Conservation (phyloP, 2,329 filamentous ascomycete species). For the Diaporthe destruens region DNA sequence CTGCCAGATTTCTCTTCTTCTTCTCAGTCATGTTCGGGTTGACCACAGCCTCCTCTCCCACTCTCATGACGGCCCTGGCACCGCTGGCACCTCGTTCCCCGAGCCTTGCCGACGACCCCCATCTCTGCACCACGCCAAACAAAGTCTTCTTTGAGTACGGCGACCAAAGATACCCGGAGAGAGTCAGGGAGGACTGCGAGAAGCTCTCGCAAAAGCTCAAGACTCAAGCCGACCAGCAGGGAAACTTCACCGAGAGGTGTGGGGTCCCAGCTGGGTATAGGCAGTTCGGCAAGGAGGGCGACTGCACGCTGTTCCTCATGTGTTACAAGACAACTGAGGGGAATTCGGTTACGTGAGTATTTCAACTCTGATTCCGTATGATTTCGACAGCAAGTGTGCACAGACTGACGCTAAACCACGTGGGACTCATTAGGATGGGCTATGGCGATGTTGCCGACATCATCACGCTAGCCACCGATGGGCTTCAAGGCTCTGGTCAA, state of each 20-base stretch:
- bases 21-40: neutral
- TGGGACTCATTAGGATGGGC: neutral
- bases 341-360: neutral
- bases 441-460: neutral
- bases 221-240: neutral
- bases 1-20: neutral
- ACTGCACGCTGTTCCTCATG: neutral
- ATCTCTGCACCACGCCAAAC: neutral
- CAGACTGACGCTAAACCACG: neutral
- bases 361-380: too few relatives aligned
- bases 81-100: neutral
- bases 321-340: neutral
- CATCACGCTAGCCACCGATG: neutral
- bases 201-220: neutral
- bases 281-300: neutral
- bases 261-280: too few relatives aligned
- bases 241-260: neutral
- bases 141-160: neutral
- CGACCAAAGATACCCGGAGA: neutral
- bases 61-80: too few relatives aligned
- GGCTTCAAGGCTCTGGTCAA: rapidly evolving
- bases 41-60: neutral
- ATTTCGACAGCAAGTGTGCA: too few relatives aligned
- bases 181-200: neutral
- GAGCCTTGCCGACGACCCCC: neutral